Evolutionary conservation across 2,329 filamentous ascomycete species (phyloP).

Genomic region (Alternaria conjuncta): DNA sequence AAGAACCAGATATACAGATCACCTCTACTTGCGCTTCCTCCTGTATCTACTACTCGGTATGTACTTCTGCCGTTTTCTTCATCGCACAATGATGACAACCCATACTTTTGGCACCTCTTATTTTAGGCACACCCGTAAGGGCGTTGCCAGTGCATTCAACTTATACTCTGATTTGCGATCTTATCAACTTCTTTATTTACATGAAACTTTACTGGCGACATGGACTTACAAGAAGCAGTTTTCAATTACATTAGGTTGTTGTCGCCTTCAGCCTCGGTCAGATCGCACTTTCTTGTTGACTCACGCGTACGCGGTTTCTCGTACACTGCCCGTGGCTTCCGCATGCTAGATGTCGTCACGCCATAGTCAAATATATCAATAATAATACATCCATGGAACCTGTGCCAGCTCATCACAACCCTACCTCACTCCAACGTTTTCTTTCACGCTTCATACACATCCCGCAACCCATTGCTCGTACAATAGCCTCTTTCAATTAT

Average conservation of each 20-base stretch:
- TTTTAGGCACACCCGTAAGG: constrained; percentile 39
- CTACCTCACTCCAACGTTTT: not conserved
- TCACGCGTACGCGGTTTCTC: not conserved
- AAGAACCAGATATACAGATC: not conserved
- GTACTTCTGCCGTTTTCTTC: not conserved
- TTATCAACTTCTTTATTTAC: constrained; percentile 4
- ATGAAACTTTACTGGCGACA: not conserved
- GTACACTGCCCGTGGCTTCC: not conserved
- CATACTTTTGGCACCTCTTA: constrained; percentile 86
- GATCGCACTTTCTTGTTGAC: not conserved
- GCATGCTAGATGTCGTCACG: not conserved
- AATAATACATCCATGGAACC: not conserved
- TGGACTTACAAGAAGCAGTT: constrained; percentile 16
- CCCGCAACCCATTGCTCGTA: constrained; percentile 10
- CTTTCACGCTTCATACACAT: not conserved
- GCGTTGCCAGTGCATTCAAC: constrained; percentile 45
- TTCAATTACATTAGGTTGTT: not conserved
- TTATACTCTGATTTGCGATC: constrained; percentile 42
- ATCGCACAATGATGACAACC: constrained; percentile 27
- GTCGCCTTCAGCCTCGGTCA: not conserved
- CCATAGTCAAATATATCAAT: not conserved
- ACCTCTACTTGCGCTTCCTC: not conserved
- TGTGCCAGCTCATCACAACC: not conserved
- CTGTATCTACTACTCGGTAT: not conserved
- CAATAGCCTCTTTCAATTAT: constrained; percentile 11